These are phyloP conservation scores for Colletotrichum sp. DNA, from an alignment of 2,329 filamentous ascomycete species.

Conservation along the genomic window DNA sequence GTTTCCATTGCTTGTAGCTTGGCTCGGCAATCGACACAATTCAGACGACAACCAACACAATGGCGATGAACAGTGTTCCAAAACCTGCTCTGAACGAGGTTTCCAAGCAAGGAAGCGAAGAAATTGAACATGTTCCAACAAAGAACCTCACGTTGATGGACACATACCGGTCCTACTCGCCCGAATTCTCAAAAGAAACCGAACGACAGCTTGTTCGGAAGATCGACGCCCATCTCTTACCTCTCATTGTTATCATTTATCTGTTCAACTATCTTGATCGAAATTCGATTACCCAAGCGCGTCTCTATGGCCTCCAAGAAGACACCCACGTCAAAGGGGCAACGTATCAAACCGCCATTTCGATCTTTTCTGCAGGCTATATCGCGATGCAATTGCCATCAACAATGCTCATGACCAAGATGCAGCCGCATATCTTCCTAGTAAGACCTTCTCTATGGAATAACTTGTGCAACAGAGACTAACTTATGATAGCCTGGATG, in stretches of 20 bases:
- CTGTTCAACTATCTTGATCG: constrained; percentile 39
- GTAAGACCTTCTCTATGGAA: constrained; percentile 33
- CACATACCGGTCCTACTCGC: neutral
- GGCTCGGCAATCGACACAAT: neutral
- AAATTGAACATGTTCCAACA: neutral
- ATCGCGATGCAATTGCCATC: constrained; percentile 38
- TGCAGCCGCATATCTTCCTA: constrained; percentile 45
- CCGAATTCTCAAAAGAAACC: neutral
- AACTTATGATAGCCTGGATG: neutral
- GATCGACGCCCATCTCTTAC: constrained; percentile 44
- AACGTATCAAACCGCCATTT: constrained; percentile 38
- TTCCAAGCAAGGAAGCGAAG: neutral
- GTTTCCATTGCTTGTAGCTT: neutral
- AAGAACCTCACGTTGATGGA: neutral
- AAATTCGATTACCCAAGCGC: neutral
- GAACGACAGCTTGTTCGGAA: constrained; percentile 37
- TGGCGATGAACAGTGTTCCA: neutral
- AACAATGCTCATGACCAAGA: constrained; percentile 36
- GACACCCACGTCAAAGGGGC: neutral
- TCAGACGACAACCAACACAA: neutral
- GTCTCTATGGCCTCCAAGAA: neutral
- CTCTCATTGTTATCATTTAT: constrained; percentile 57
- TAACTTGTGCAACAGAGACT: fast-evolving
- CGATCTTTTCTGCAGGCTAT: constrained; percentile 37
- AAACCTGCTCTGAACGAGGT: neutral